Evolutionary conservation across 2,329 filamentous ascomycete species (phyloP), one percentile per base, ranked within the genome.

Genomic region (Xylariaceae sp.): DNA sequence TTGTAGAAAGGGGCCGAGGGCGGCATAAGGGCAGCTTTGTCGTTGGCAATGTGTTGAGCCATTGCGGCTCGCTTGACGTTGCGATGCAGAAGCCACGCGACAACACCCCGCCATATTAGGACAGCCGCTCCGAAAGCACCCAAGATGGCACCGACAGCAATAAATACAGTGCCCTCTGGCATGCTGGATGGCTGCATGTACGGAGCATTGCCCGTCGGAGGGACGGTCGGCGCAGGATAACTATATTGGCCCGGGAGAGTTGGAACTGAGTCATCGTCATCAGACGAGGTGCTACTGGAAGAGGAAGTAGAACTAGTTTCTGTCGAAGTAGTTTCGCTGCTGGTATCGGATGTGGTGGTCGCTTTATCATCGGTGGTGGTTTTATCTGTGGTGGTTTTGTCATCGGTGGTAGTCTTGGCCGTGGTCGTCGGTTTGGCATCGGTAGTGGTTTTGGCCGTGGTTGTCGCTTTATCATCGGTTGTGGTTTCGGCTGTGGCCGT

Each of bases 91-190:
- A 93, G 89, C 83, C 91, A 96, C 57, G 90, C 92, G 56, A 97
- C 87, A 53, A 97, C 83, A 48, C 82, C 88, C 58, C 93, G 90
- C 95, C 95, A 99, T 55, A 89, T 81, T 12, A 99, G 81, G 44
- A 98, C 85, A n/a, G 86, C 87, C 7, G 91, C 78, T 10, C 87
- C 91, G 61, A 97, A 85, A 63, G 92, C 88, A 16, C 91, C 95
- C 6, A 99, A 83, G 23, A 91, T 88, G 21, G 92, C 89, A 44
- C 95, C 95, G 1, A 98, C 95, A 20, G 87, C 89, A 67, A 99
- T 99, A 77, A 99, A 99, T 56, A 99, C 89, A 3, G 93, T 97
- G 52, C 95, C 95, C 68, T 98, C 90, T 2, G 95, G 95, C 10
- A 93, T 80, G 50, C 77, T 87, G 0, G 92, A 96, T 67, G 88